Base-by-base conservation (phyloP, 345 rosid species). In the Fremontodendron californicum region DNA sequence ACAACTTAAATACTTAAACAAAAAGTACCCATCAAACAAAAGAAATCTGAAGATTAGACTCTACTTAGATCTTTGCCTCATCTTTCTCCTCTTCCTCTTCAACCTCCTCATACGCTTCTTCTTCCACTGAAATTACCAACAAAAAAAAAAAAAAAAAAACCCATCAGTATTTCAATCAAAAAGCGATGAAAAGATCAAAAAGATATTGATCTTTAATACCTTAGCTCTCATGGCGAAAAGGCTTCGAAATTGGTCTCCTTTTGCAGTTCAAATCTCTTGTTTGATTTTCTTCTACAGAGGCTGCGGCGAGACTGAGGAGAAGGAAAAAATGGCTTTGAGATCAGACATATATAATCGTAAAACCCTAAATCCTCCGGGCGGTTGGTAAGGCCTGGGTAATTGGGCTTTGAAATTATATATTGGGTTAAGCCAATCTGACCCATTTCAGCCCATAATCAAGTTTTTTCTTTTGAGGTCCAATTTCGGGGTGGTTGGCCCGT, bases 41-140 rank as follows among this genome's bases (percentile, higher is more conserved):
- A 23, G 55, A 23, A 29, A 27, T 19, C 33, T 1, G 15, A 33
- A 16, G 3, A 73, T 4, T 23, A 70, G 33, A 31, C 35, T n/a
- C 93, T 94, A 94, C 89, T 94, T 94, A 33, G 98, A 94, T 89
- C 98, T 88, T 88, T 94, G 98, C 67, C 98, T 91, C 98, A 93
- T 94, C 98, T 94, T 94, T 90, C 98, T 78, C 88, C 98, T 92
- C 97, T 93, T 94, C 93, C 98, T 91, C 98, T 94, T 94, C 84
- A 94, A 64, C 82, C 98, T 91, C 84, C 97, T 94, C 98, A 94
- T 94, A 70, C 98, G 97, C 98, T 94, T 94, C 97, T 94, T 94
- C 97, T 94, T 94, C 97, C 98, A 94, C 98, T 94, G 86, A 33
- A 72, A 9, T 71, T 31, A 49, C 63, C 4, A 58, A 25, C 18